Evolutionary conservation across 305 asterid genomes (phyloP).

Genomic region (Vinca major): DNA sequence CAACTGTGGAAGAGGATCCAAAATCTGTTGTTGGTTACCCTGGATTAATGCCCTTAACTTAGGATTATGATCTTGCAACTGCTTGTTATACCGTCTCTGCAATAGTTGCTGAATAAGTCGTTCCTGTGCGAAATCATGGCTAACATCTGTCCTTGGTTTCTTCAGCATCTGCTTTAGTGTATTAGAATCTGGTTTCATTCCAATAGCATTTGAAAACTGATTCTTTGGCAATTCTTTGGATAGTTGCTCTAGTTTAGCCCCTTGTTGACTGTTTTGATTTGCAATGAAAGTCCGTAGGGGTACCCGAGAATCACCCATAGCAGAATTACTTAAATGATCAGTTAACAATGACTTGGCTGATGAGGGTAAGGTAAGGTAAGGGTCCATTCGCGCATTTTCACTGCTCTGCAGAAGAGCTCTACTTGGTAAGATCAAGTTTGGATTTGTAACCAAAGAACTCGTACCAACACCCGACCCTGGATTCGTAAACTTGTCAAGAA

Average conservation of each 20-base stretch:
- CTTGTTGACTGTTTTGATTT: constrained; percentile 21
- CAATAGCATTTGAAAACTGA: constrained; percentile 15
- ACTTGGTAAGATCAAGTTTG: constrained; percentile 17
- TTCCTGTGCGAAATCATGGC: constrained; percentile 24
- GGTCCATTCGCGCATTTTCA: constrained; percentile 20
- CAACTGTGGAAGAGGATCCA: constrained; percentile 23
- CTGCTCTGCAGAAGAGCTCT: constrained; percentile 21
- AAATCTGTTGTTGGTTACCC: constrained; percentile 22
- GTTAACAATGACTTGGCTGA: constrained; percentile 20
- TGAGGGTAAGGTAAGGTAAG: constrained; percentile 17
- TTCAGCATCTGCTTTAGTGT: constrained; percentile 18
- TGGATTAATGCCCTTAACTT: constrained; percentile 25
- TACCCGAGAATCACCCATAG: constrained; percentile 11
- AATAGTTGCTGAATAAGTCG: constrained; percentile 22
- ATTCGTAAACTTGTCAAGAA: constrained; percentile 15
- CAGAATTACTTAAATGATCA: constrained; percentile 12
- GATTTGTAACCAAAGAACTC: constrained; percentile 17
- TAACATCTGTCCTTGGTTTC: constrained; percentile 26
- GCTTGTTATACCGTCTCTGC: constrained; percentile 16
- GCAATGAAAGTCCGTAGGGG: constrained; percentile 12
- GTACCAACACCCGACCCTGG: constrained; percentile 14
- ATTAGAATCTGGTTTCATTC: constrained; percentile 18
- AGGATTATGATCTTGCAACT: constrained; percentile 28
- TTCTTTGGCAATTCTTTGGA: constrained; percentile 17
- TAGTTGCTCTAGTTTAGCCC: constrained; percentile 15